phyloP scores from a whole-genome alignment of 257 asterid genomes.

The Lycium ferocissimum region DNA sequence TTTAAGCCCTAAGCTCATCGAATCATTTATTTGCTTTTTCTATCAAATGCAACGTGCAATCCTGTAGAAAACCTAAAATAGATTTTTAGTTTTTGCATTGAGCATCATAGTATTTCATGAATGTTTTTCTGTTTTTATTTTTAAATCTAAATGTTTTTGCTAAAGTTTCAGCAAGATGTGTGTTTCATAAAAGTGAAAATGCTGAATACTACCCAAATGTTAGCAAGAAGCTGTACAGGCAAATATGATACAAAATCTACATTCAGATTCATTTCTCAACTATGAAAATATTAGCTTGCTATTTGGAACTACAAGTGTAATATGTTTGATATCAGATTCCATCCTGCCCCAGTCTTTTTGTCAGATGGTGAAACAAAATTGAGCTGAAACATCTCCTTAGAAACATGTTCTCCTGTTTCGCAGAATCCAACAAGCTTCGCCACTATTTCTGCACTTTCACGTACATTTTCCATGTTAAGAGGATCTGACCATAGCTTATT shows the following conservation, averaged over 20 bases:
- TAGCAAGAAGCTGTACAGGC: conserved; percentile 17
- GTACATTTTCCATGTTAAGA: conserved; percentile 70
- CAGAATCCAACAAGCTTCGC: conserved; percentile 94
- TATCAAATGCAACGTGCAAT: no score
- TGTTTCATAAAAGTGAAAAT: not conserved
- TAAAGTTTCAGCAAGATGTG: not conserved
- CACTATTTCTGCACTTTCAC: conserved; percentile 90
- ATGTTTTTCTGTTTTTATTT: not conserved
- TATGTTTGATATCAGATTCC: conserved; percentile 82
- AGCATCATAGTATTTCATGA: no score
- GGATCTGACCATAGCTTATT: conserved; percentile 93
- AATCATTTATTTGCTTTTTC: no score
- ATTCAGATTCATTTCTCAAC: conserved; percentile 25
- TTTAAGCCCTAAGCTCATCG: no score
- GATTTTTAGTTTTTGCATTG: not conserved
- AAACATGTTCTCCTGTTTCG: conserved; percentile 72
- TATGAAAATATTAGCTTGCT: not conserved
- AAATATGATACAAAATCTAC: conserved; percentile 20
- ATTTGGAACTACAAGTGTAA: conserved; percentile 56
- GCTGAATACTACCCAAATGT: not conserved
- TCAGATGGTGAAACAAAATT: conserved; percentile 80
- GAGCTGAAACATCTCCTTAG: conserved; percentile 88
- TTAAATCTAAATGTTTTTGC: not conserved
- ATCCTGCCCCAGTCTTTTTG: conserved; percentile 86
- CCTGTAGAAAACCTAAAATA: no score